These are phyloP conservation scores for Pseudopithomyces maydicus DNA, from an alignment of 2,329 filamentous ascomycete species.

Conservation along the genomic window DNA sequence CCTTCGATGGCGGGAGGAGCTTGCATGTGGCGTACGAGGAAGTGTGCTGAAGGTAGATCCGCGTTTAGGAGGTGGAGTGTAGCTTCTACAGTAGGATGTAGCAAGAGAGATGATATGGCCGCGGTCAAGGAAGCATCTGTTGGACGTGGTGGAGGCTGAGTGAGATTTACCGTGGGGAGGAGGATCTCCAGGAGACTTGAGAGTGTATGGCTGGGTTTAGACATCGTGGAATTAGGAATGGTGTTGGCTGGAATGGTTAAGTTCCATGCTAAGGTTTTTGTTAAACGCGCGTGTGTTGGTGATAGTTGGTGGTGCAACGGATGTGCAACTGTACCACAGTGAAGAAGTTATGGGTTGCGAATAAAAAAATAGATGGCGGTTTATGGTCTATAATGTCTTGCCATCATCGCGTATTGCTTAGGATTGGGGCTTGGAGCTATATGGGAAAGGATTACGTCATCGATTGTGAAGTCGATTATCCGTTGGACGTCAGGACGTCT, in stretches of 20 bases:
- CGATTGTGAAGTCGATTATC: too few species aligned
- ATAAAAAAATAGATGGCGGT: too few species aligned
- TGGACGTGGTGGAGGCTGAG: slow-evolving; percentile 18
- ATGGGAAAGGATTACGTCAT: too few species aligned
- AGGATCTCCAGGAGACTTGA: slow-evolving; percentile 14
- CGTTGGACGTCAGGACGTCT: too few species aligned
- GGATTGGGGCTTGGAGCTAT: too few species aligned
- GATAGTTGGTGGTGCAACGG: too few species aligned
- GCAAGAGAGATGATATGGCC: slow-evolving; percentile 32
- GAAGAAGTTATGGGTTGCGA: too few species aligned
- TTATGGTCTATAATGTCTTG: background rate
- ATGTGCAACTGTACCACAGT: too few species aligned
- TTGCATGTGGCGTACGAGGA: slow-evolving; percentile 59
- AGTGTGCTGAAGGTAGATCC: slow-evolving; percentile 58
- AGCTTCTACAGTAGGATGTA: slow-evolving; percentile 57
- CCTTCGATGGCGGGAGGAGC: slow-evolving; percentile 54
- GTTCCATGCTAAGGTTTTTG: too few species aligned
- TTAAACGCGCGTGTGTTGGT: too few species aligned
- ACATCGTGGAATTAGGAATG: background rate
- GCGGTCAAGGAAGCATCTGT: slow-evolving; percentile 19
- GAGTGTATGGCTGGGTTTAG: slow-evolving; percentile 10
- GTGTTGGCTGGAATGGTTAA: too few species aligned
- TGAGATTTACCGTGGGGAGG: slow-evolving; percentile 17
- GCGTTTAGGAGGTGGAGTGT: slow-evolving; percentile 58
- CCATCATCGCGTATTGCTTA: too few species aligned